Evolutionary conservation across 805 yeast species (phyloP).

Genomic region (Millerozyma miso): DNA sequence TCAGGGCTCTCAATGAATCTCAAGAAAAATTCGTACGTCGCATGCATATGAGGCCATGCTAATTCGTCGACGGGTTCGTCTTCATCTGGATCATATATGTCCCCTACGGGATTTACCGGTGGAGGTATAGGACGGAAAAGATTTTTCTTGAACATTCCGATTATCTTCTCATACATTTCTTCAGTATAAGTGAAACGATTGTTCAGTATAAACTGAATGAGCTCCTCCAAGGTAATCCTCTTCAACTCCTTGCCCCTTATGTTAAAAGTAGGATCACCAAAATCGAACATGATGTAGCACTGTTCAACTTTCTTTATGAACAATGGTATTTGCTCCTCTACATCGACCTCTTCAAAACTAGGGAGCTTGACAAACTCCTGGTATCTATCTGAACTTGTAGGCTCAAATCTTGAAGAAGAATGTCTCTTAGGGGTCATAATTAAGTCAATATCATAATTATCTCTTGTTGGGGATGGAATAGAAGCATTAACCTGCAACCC

Average conservation of each 20-base stretch:
- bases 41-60: conserved; percentile 99
- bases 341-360: conserved; percentile 76
- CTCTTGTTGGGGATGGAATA: conserved; percentile 58
- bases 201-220: conserved; percentile 80
- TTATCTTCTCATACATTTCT: conserved; percentile 84
- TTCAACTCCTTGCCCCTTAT: conserved; percentile 91
- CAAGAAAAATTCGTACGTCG: conserved; percentile 89
- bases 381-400: conserved; percentile 42
- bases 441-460: conserved; percentile 71
- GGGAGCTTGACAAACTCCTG: conserved; percentile 70
- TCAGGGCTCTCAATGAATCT: conserved; percentile 93
- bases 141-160: conserved; percentile 83
- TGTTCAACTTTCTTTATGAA: conserved; percentile 89
- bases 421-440: conserved; percentile 82
- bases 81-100: conserved; percentile 95
- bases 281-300: conserved; percentile 91
- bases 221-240: conserved; percentile 79
- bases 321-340: conserved; percentile 72
- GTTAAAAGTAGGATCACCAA: conserved; percentile 88
- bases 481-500: conserved; percentile 20
- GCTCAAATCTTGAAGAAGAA: conserved; percentile 87
- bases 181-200: conserved; percentile 84
- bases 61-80: conserved; percentile 96
- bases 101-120: conserved; percentile 96
- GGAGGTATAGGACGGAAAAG: conserved; percentile 96